Evolutionary conservation across 2,329 filamentous ascomycete species (phyloP).

Genomic region (Microdochium trichocladiopsis): DNA sequence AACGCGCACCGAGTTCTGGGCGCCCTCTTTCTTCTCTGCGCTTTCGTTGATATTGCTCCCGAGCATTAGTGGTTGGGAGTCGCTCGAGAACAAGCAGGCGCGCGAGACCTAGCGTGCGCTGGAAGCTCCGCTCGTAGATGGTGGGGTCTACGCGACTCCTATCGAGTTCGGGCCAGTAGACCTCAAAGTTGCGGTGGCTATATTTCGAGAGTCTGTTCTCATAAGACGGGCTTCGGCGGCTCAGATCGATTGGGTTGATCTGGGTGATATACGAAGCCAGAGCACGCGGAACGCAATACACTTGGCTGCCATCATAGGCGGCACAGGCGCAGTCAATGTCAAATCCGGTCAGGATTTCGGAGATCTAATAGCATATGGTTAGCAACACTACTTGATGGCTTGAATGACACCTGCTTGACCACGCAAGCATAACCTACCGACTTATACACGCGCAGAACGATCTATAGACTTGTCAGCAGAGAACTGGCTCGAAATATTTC

Average conservation of each 20-base stretch:
- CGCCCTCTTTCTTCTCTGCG: slow-evolving; percentile 66
- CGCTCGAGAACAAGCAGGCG: slow-evolving; percentile 74
- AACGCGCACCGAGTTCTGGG: slow-evolving; percentile 41
- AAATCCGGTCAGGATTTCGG: slow-evolving; percentile 81
- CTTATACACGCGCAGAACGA: slow-evolving; percentile 80
- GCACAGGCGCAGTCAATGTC: slow-evolving; percentile 81
- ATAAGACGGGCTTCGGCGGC: slow-evolving; percentile 75
- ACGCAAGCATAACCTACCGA: slow-evolving; percentile 27
- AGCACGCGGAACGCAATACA: slow-evolving; percentile 72
- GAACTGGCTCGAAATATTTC: neutral
- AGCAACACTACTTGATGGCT: neutral
- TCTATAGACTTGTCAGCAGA: slow-evolving; percentile 34
- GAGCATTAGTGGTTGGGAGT: slow-evolving; percentile 59
- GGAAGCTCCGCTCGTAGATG: slow-evolving; percentile 78
- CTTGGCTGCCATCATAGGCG: slow-evolving; percentile 73
- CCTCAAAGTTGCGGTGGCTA: slow-evolving; percentile 75
- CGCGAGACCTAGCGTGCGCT: slow-evolving; percentile 68
- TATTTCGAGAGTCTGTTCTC: slow-evolving; percentile 85
- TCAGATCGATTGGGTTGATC: slow-evolving; percentile 72
- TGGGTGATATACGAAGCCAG: slow-evolving; percentile 76
- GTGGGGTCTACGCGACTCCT: slow-evolving; percentile 75
- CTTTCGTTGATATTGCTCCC: slow-evolving; percentile 64
- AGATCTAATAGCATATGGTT: slow-evolving; percentile 31
- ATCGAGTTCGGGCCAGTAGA: slow-evolving; percentile 71
- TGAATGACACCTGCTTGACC: neutral